These are phyloP conservation scores for Starmerella sirachaensis DNA, from an alignment of 805 yeast species.

Conservation along the genomic window DNA sequence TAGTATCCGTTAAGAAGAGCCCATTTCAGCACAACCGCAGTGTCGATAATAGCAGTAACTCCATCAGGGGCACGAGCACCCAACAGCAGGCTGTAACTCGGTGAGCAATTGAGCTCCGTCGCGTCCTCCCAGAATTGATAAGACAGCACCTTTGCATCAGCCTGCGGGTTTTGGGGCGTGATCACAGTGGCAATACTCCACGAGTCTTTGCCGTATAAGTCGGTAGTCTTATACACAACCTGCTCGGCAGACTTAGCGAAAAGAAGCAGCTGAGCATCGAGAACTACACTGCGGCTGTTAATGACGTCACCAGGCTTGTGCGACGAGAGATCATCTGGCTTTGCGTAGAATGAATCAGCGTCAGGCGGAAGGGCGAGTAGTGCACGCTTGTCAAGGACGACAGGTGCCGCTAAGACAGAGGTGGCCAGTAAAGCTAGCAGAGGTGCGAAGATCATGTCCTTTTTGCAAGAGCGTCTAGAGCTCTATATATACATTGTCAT, in stretches of 20 bases:
- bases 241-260: conserved; percentile 9
- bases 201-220: conserved; percentile 5
- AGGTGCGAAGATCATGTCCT: no score
- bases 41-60: background rate
- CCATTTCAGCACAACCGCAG: background rate
- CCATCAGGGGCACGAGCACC: conserved; percentile 1
- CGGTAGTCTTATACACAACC: conserved; percentile 10
- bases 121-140: conserved; percentile 24
- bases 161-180: conserved; percentile 4
- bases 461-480: no score
- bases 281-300: no score
- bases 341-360: no score
- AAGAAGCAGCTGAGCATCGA: no score
- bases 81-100: conserved; percentile 21
- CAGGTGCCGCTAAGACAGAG: no score
- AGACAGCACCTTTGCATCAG: conserved; percentile 7
- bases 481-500: no score
- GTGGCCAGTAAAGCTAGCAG: no score
- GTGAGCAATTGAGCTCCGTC: conserved; percentile 23
- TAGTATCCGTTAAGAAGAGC: conserved; percentile 10
- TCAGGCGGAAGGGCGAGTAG: no score
- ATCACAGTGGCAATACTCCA: conserved; percentile 14
- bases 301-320: no score
- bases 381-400: no score
- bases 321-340: no score